Conservation (phyloP, 495 filamentous ascomycete species). For the Chaetomium cochliodes region DNA sequence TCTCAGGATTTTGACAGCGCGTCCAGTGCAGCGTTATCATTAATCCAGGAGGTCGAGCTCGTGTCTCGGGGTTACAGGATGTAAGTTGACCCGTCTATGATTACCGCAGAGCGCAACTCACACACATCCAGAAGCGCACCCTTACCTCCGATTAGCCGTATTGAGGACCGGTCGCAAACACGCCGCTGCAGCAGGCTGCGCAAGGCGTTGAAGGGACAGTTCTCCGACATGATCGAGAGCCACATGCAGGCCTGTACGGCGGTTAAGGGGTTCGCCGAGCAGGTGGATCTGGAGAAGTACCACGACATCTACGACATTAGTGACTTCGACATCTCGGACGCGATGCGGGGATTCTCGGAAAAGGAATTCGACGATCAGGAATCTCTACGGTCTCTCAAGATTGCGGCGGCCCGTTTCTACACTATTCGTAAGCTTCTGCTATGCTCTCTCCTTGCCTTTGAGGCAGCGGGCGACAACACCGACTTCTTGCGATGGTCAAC, state of each 20-base stretch:
- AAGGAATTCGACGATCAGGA: slow-evolving; percentile 69
- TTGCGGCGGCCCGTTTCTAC: slow-evolving; percentile 74
- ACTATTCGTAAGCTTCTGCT: slow-evolving; percentile 77
- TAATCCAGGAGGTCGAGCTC: slow-evolving; percentile 95
- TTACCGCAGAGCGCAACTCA: slow-evolving; percentile 39
- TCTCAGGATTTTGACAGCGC: slow-evolving; percentile 83
- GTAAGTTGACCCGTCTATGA: slow-evolving; percentile 50
- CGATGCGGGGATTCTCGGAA: slow-evolving; percentile 59
- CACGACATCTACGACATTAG: slow-evolving; percentile 90
- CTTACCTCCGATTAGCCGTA: slow-evolving; percentile 75
- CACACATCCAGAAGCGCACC: slow-evolving; percentile 66
- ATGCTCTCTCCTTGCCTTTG: slow-evolving; percentile 80
- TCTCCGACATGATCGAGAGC: slow-evolving; percentile 66
- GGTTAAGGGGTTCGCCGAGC: slow-evolving; percentile 70
- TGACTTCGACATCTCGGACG: slow-evolving; percentile 69
- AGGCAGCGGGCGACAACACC: slow-evolving; percentile 76
- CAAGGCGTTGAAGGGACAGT: slow-evolving; percentile 64
- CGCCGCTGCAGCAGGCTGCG: slow-evolving; percentile 78
- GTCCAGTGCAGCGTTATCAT: slow-evolving; percentile 72
- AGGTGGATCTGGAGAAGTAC: slow-evolving; percentile 81
- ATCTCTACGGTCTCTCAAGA: slow-evolving; percentile 75
- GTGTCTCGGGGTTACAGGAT: slow-evolving; percentile 92
- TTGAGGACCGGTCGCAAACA: slow-evolving; percentile 75
- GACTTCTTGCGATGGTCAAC: slow-evolving; percentile 79
- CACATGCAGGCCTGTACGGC: slow-evolving; percentile 64